Evolutionary conservation across 768 basidiomycete genomes (phyloP), one percentile per base, ranked within the genome.

Genomic region (Pleurotus giganteus): DNA sequence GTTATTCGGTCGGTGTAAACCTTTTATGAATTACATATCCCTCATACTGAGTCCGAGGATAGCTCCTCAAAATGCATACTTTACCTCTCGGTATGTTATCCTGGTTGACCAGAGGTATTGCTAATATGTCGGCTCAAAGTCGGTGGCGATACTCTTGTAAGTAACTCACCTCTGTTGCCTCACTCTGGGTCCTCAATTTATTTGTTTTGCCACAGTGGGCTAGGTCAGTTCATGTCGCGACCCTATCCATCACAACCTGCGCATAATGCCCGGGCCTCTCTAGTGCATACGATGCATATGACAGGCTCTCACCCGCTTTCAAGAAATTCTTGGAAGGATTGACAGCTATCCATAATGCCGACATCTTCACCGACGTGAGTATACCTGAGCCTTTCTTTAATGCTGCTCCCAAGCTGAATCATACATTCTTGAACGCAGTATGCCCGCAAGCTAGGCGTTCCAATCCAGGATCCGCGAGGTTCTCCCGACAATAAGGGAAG

Each of bases 201-300:
- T 13, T 12, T 31, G 46, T 15, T 12, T 15, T 15, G 23, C 31
- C 53, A 37, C 58, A 74, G 71, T 75, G 74, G 74, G 74, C 74
- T 9, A 75, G 74, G 74, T 71, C 46, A 52, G 56, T 34, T 8
- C 19, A 23, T 5, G 3, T n/a, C 31, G 15, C 9, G 45, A 12
- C 2, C 11, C 24, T 17, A 12, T 23, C 19, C 32, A 2, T 21
- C 26, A 5, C 15, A 12, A 36, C 36, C 7, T 17, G 21, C 8
- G 23, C 19, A 31, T 31, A 24, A 36, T 45, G n/a, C 15, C 27
- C 19, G 39, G 39, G 13, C 39, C 8, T 24, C 21, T 36, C 0
- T 21, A 76, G 77, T 55, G 80, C 73, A 2, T 86, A 85, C 59
- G 83, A 84, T 62, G 84, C 82, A 7, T 88, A 86, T 66, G 82